A percentile compares a stretch with the other conserved stretches of the same genome.
Evolutionary conservation across 495 filamentous ascomycete genomes (phyloP).

Genomic region (Amphirosellinia nigrospora): DNA sequence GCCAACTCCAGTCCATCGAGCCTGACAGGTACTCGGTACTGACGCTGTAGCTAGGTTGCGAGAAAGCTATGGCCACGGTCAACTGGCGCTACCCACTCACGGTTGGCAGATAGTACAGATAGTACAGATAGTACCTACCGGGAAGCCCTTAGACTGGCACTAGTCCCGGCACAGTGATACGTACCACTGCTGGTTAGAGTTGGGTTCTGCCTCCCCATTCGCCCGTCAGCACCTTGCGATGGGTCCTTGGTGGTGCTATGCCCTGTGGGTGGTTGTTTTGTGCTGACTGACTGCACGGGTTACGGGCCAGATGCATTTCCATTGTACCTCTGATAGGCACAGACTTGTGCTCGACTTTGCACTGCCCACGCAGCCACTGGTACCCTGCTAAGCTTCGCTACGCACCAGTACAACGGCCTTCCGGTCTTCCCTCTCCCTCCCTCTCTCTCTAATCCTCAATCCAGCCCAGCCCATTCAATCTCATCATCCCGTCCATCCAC

Average conservation of each 20-base stretch:
- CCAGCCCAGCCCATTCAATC: slow-evolving; percentile 8
- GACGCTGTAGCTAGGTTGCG: neutral
- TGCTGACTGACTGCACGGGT: slow-evolving; percentile 11
- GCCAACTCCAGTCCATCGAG: neutral
- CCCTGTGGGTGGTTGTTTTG: slow-evolving; percentile 2
- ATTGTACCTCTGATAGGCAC: slow-evolving; percentile 10
- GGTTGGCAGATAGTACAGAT: neutral
- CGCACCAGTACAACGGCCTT: neutral
- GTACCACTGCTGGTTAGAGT: slow-evolving; percentile 17
- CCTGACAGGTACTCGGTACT: neutral
- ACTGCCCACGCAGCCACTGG: slow-evolving; percentile 1
- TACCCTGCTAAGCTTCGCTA: slow-evolving; percentile 12
- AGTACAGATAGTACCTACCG: too few species aligned
- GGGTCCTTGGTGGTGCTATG: slow-evolving; percentile 11
- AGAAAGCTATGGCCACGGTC: slow-evolving; percentile 1
- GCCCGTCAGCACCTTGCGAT: neutral
- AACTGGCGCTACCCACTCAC: neutral
- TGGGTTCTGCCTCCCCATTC: slow-evolving; percentile 23
- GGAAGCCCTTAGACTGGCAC: slow-evolving; percentile 17
- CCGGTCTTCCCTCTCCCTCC: slow-evolving; percentile 21
- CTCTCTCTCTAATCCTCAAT: slow-evolving; percentile 36
- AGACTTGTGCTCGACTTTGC: slow-evolving; percentile 7
- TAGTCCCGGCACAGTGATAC: slow-evolving; percentile 19
- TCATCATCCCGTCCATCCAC: slow-evolving; percentile 34
- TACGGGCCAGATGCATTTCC: neutral